Base-by-base conservation (phyloP, 1,284 basidiomycete species). In the Agroathelia rolfsii region DNA sequence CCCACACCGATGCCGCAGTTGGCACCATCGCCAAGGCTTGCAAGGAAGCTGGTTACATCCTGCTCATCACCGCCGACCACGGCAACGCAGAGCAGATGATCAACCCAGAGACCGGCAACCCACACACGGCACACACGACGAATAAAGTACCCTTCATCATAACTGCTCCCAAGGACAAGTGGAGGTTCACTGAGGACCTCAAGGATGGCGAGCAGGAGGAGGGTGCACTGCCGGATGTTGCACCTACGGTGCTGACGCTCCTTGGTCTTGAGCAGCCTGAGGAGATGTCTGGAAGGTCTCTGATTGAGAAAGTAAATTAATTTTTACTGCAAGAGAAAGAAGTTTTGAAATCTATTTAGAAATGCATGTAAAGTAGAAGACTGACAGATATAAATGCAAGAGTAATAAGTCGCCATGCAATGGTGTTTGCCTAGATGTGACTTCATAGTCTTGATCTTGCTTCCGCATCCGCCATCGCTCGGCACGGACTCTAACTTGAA, bases 11-110 rank as follows among this genome's bases (percentile, higher is more conserved):
- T 56, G 69, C 69, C 41, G 89, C 88, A 3, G 88, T 93, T 34
- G 81, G 76, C 39, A 85, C 80, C 8, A 72, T 92, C 40, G 86
- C 84, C 60, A 71, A 83, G 37, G 87, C 88, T 3, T 87, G 84
- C 48, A 61, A 88, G 50, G 70, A 82, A 48, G 77, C 82, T 9
- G 87, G 86, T 25, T 93, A 90, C 55, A 69, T 89, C 22, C 65
- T 94, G 20, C 64, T 85, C 46, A 67, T 94, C 55, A 93, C 89
- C 5, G 76, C 89, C n/a, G 88, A 93, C 54, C 88, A 92, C 52
- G 88, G 88, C 11, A 92, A 93, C 51, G 88, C 84, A 16, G 84
- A 88, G 54, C 85, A 92, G 62, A 94, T 94, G 89, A 62, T 80
- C 41, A 85, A 93, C 58, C 67, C 68, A 4, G 66, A 76, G 43